Percentiles rank a stretch among this genome's conserved stretches.
phyloP scores from a whole-genome alignment of 139 green algal species.

The Tetradesmus lagerheimii region DNA sequence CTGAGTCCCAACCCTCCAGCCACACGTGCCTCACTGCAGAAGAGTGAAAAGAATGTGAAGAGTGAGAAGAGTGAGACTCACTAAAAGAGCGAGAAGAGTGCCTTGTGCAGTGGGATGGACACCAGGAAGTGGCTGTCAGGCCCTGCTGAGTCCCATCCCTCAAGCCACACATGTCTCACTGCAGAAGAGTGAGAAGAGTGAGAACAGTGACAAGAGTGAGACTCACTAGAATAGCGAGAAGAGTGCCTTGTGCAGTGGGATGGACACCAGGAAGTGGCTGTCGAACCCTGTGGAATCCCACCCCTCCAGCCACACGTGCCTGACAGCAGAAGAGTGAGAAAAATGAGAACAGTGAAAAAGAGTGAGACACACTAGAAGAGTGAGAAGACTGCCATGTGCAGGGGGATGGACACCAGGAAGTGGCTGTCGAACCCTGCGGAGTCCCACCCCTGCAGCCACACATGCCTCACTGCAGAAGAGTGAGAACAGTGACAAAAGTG shows the following conservation, averaged over 20 bases:
- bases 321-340: too few relatives aligned
- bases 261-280: neutral
- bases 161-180: neutral
- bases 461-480: neutral
- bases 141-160: too few relatives aligned
- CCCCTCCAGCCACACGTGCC: neutral
- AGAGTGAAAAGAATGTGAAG: too few relatives aligned
- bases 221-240: too few relatives aligned
- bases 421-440: neutral
- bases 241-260: neutral
- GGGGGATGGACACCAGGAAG: neutral
- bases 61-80: too few relatives aligned
- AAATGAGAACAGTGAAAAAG: too few relatives aligned
- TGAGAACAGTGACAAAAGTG: too few relatives aligned
- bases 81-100: too few relatives aligned
- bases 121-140: neutral
- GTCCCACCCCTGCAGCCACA: neutral
- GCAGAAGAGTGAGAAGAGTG: too few relatives aligned
- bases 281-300: too few relatives aligned
- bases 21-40: neutral
- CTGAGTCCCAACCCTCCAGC: neutral
- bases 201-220: too few relatives aligned
- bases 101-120: neutral
- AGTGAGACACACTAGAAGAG: too few relatives aligned
- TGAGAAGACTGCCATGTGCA: neutral